These are phyloP conservation scores for Bryum argenteum DNA, from an alignment of 225 moss, liverwort and hornwort species.

Conservation along the genomic window DNA sequence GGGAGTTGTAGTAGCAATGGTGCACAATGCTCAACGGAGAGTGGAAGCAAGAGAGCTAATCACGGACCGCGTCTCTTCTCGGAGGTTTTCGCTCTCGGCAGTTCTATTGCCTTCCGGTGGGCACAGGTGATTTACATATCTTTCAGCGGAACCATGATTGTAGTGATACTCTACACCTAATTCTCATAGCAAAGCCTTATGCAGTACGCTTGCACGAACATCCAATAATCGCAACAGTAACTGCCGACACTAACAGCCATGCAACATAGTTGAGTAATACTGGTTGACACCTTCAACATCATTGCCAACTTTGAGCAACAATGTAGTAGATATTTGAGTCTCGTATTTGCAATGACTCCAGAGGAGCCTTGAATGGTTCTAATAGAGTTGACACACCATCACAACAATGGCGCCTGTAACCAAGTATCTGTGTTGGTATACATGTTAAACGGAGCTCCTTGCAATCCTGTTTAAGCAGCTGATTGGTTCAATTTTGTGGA, in stretches of 20 bases:
- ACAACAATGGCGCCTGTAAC: no score
- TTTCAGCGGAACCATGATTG: background rate
- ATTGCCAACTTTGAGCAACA: background rate
- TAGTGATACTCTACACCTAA: no score
- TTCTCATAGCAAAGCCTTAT: background rate
- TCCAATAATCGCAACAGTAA: background rate
- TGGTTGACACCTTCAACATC: background rate
- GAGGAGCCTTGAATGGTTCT: background rate
- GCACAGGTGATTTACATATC: conserved; percentile 44
- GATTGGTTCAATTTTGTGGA: conserved; percentile 9
- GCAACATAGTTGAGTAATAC: background rate
- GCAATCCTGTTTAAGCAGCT: background rate
- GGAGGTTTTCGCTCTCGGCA: conserved; percentile 80
- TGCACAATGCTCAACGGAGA: conserved; percentile 9
- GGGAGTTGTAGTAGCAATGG: conserved; percentile 13
- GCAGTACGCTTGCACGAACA: no score
- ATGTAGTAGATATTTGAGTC: background rate
- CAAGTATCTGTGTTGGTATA: no score
- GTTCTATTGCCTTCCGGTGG: conserved; percentile 84
- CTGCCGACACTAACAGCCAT: background rate
- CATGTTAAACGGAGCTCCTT: no score
- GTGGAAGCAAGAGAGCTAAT: conserved; percentile 16
- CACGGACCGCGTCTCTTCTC: conserved; percentile 63
- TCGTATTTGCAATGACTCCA: background rate
- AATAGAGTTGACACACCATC: no score